A percentile compares a stretch with the other conserved stretches of the same genome.
These are phyloP conservation scores for Trichoderma pleuroti DNA, from an alignment of 2,329 filamentous ascomycete genomes.

Conservation along the genomic window DNA sequence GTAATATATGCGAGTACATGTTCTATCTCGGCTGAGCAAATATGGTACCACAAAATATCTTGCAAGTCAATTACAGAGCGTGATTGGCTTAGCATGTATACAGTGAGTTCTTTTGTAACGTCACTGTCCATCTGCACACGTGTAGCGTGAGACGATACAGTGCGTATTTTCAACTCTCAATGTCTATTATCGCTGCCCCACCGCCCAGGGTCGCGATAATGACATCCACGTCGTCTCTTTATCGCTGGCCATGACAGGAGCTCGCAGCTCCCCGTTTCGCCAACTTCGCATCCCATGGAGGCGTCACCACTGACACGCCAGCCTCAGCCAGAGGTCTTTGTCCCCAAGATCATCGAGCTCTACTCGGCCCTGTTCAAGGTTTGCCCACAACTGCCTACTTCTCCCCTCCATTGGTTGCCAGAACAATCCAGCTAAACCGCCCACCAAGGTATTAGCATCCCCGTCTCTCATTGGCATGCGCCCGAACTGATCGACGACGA, in stretches of 20 bases:
- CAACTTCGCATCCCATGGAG: conserved; percentile 58
- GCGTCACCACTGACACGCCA: conserved; percentile 91
- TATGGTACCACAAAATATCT: neutral
- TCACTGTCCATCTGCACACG: neutral
- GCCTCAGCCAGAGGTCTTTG: conserved; percentile 82
- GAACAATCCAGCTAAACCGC: conserved; percentile 17
- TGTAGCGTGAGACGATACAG: neutral
- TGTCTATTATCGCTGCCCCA: conserved; percentile 1
- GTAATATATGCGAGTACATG: neutral
- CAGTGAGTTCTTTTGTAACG: neutral
- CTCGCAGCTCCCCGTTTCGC: conserved; percentile 2
- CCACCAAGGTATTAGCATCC: conserved; percentile 28
- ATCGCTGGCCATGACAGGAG: conserved; percentile 14
- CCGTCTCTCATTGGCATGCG: conserved; percentile 13
- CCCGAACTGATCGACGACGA: conserved; percentile 30
- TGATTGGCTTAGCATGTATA: neutral
- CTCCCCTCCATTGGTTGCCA: conserved; percentile 3
- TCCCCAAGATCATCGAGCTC: conserved; percentile 88
- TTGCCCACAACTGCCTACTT: conserved; percentile 23
- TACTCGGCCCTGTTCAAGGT: conserved; percentile 83
- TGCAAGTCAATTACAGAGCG: neutral
- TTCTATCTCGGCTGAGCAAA: neutral
- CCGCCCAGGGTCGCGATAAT: conserved; percentile 11
- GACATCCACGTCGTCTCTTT: conserved; percentile 16
- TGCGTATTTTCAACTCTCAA: neutral